Percentiles rank a stretch among this genome's conserved stretches.
Conservation (phyloP, 2,329 filamentous ascomycete species). For the Arthrobotrys megalospora region DNA sequence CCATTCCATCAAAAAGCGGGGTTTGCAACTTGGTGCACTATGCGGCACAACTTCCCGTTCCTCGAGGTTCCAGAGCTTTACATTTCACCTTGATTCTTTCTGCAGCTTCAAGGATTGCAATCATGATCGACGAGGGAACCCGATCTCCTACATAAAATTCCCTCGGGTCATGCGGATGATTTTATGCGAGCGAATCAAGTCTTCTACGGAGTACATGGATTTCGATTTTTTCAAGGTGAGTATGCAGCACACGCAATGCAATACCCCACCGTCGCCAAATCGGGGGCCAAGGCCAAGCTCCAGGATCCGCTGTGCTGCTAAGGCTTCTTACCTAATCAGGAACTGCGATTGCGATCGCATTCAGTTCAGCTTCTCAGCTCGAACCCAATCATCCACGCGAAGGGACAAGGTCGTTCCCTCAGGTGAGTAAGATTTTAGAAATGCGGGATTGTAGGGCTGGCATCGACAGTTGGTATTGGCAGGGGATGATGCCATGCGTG, state of each 20-base stretch:
- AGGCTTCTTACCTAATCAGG: slow-evolving; percentile 29
- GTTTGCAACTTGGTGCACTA: not conserved
- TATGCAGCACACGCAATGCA: not conserved
- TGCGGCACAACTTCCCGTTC: slow-evolving; percentile 17
- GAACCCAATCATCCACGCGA: not conserved
- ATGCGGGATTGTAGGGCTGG: slow-evolving; percentile 17
- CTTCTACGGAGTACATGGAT: not conserved
- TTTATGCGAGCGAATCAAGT: slow-evolving; percentile 36
- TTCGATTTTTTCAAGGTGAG: slow-evolving; percentile 3
- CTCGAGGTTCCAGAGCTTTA: slow-evolving; percentile 4
- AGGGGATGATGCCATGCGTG: slow-evolving; percentile 2
- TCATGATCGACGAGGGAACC: not conserved
- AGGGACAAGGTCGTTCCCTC: not conserved
- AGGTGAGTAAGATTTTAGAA: slow-evolving; percentile 20
- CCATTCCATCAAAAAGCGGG: slow-evolving; percentile 18
- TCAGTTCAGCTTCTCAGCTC: slow-evolving; percentile 10
- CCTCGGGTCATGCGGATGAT: slow-evolving; percentile 20
- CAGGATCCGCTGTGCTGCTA: slow-evolving; percentile 16
- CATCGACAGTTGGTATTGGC: slow-evolving; percentile 10
- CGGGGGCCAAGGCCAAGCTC: slow-evolving; percentile 16
- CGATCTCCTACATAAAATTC: slow-evolving; percentile 16
- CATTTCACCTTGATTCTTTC: not conserved
- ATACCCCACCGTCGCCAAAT: slow-evolving; percentile 12
- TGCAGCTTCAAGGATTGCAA: slow-evolving; percentile 14
- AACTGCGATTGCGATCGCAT: slow-evolving; percentile 12